Evolutionary conservation across 164 flowering plant species (phyloP).

Genomic region (Vitis amurensis): DNA sequence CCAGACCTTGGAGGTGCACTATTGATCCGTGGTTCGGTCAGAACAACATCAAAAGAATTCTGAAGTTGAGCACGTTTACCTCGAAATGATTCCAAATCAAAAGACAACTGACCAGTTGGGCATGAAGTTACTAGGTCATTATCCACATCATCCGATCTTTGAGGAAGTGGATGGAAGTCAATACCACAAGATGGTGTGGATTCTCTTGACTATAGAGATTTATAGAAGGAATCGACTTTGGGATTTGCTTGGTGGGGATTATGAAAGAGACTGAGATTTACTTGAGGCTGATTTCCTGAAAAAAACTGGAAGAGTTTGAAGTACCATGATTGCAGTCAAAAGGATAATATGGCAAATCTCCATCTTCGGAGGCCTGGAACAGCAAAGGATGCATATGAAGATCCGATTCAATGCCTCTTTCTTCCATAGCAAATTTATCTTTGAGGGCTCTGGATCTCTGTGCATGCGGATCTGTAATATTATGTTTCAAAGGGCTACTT

Average conservation of each 20-base stretch:
- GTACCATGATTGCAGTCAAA: constrained; percentile 26
- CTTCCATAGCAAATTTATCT: constrained; percentile 33
- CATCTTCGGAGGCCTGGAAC: constrained; percentile 62
- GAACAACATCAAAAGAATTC: constrained; percentile 20
- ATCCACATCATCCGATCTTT: constrained; percentile 44
- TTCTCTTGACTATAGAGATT: constrained; percentile 34
- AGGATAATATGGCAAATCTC: constrained; percentile 46
- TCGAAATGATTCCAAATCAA: constrained; percentile 23
- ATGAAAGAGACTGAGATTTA: constrained; percentile 46
- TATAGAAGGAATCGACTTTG: constrained; percentile 21
- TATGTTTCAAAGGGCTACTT: constrained; percentile 4
- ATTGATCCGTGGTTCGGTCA: constrained; percentile 12
- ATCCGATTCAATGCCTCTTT: constrained; percentile 46
- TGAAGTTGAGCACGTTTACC: constrained; percentile 19
- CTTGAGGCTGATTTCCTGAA: constrained; percentile 53
- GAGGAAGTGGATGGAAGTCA: constrained; percentile 90
- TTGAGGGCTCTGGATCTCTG: constrained; percentile 24
- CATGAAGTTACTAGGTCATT: constrained; percentile 15
- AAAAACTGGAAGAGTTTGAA: constrained; percentile 62
- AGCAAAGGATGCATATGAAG: constrained; percentile 91
- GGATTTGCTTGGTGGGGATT: constrained; percentile 37
- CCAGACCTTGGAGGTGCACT: constrained; percentile 9
- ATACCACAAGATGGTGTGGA: constrained; percentile 34
- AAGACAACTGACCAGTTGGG: constrained; percentile 13
- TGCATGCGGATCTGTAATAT: constrained; percentile 6